These are phyloP conservation scores for Gossypium schwendimanii DNA, from an alignment of 441 rosid genomes.

Conservation along the genomic window DNA sequence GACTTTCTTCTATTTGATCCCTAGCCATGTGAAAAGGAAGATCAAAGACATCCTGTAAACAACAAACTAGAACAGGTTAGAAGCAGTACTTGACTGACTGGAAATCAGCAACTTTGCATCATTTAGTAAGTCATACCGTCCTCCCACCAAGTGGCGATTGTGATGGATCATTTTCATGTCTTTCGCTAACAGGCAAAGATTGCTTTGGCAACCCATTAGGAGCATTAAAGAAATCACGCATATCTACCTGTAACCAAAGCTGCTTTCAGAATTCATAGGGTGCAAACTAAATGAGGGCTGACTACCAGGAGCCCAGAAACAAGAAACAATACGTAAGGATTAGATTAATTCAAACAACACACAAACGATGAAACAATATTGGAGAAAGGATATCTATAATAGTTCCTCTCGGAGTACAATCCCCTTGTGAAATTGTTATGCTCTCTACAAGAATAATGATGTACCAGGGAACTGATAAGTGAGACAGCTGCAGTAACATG, in stretches of 20 bases:
- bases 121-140: constrained; percentile 41
- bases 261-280: constrained; percentile 15
- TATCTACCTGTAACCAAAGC: constrained; percentile 57
- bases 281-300: not conserved
- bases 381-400: constrained; percentile 1
- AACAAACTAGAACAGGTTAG: constrained; percentile 5
- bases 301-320: not conserved
- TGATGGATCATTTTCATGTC: constrained; percentile 53
- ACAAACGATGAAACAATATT: not conserved
- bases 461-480: not conserved
- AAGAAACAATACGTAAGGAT: not conserved
- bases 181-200: constrained; percentile 54
- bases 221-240: constrained; percentile 89
- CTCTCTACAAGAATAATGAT: not conserved
- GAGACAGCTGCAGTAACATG: not conserved
- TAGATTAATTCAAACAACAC: not conserved
- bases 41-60: constrained; percentile 82
- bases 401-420: not conserved
- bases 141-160: constrained; percentile 88
- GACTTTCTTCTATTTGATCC: constrained; percentile 95
- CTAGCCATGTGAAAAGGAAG: constrained; percentile 89
- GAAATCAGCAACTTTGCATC: constrained; percentile 2
- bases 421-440: not conserved
- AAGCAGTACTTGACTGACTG: not conserved
- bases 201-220: constrained; percentile 73